Conservation (phyloP, 257 asterid genomes). For the Fraxinus pennsylvanica region DNA sequence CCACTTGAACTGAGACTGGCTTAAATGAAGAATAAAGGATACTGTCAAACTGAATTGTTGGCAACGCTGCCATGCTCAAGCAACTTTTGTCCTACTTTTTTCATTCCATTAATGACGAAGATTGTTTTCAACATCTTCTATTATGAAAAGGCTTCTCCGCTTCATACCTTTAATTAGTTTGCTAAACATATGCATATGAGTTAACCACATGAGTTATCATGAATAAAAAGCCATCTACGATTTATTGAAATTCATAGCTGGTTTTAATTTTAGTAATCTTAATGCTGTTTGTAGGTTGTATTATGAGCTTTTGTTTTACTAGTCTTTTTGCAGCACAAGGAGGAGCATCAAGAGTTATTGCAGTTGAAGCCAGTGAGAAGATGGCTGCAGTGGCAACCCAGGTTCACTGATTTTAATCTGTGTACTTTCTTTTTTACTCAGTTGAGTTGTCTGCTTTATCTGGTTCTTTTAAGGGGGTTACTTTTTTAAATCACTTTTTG, state of each 20-base stretch:
- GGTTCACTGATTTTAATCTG: slow-evolving; percentile 41
- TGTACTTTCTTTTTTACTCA: slow-evolving; percentile 12
- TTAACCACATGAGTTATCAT: background rate
- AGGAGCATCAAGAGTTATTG: slow-evolving; percentile 83
- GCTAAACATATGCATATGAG: background rate
- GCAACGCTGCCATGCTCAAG: background rate
- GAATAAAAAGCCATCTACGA: background rate
- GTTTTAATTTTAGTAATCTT: background rate
- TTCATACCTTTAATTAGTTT: background rate
- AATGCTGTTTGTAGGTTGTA: slow-evolving; percentile 10
- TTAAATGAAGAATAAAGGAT: background rate
- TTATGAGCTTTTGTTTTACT: slow-evolving; percentile 28
- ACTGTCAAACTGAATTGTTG: background rate
- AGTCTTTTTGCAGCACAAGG: slow-evolving; percentile 98
- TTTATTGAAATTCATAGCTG: background rate
- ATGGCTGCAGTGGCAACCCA: slow-evolving; percentile 90
- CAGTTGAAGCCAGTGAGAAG: slow-evolving; percentile 91
- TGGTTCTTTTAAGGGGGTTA: slow-evolving; percentile 12
- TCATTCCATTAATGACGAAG: background rate
- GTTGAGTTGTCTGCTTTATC: background rate
- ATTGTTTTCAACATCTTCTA: background rate
- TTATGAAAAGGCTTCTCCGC: background rate
- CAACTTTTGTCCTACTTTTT: background rate
- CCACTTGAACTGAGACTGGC: background rate
- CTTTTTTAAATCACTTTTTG: slow-evolving; percentile 16